Evolutionary conservation across 176 grass and related monocot genomes (phyloP), one percentile per base, ranked within the genome.

Genomic region (Cenchrus americanus): DNA sequence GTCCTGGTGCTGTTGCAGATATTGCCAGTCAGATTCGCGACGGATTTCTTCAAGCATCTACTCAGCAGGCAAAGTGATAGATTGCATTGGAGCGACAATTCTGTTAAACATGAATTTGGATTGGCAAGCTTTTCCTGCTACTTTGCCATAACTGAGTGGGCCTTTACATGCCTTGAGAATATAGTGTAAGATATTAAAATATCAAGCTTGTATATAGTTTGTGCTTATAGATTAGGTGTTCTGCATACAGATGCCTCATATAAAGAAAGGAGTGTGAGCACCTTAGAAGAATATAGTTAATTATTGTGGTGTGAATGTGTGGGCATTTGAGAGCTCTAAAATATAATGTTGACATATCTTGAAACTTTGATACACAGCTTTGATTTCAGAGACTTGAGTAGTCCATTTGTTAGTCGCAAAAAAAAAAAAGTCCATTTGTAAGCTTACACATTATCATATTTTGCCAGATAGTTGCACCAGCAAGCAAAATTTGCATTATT

Each of bases 1-100:
- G 83, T 63, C 88, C 83, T 58, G 88, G 88, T 49, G 83, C 88
- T 59, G 83, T 90, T 72, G 83, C 88, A 82, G 78, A 86, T 34
- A 78, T 82, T 73, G 72, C 65, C 6, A 41, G 88, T n/a, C 88
- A 86, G 65, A 89, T 86, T 40, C 57, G 72, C 44, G 66, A 86
- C 21, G 78, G 83, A 57, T 86, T 70, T 65, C 83, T 86, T 78
- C 88, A 89, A 54, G 63, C 77, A 72, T 82, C 82, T 51, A 47
- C 55, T 51, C 62, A 42, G 26, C 4, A 82, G 15, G 4, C 14
- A 8, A 75, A 82, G 40, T 82, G 62, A 76, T 37, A 27, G 13
- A 48, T 77, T 54, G 19, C 19, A 66, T 7, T 69, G 32, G 62
- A 51, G 26, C 46, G 57, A 34, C 8, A 75, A 66, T 24, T 53